Evolutionary conservation across 306 rosid genomes (phyloP).

Genomic region (Quercus suber): DNA sequence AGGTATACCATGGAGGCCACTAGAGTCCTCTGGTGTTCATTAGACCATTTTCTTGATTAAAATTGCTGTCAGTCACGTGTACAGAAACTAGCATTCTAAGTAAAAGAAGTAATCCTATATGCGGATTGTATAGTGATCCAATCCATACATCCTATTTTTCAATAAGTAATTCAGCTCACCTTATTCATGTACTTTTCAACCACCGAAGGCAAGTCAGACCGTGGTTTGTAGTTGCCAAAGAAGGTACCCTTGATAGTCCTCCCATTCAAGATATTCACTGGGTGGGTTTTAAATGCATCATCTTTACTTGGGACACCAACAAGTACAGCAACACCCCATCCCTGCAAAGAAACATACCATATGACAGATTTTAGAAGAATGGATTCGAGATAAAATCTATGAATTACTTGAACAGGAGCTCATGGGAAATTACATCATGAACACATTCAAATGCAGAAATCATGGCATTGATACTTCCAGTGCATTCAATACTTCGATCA

Average conservation of each 20-base stretch:
- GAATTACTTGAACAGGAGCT: background rate
- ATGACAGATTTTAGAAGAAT: background rate
- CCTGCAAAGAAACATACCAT: constrained; percentile 30
- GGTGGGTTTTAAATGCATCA: constrained; percentile 78
- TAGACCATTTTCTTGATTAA: no score
- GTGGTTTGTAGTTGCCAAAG: constrained; percentile 90
- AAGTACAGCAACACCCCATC: constrained; percentile 92
- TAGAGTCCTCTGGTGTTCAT: no score
- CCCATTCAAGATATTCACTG: constrained; percentile 63
- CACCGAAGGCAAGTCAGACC: constrained; percentile 64
- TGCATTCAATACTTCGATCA: constrained; percentile 80
- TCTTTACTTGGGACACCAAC: constrained; percentile 85
- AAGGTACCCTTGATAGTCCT: constrained; percentile 91
- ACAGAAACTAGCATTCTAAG: no score
- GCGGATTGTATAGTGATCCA: no score
- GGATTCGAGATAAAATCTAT: no score
- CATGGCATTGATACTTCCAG: constrained; percentile 83
- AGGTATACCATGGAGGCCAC: no score
- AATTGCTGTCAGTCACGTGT: no score
- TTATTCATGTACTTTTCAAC: constrained; percentile 73
- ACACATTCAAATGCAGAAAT: constrained; percentile 89
- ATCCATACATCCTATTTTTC: no score
- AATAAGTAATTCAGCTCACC: constrained; percentile 17
- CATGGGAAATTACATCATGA: constrained; percentile 51
- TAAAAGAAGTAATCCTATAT: no score